Base-by-base conservation (phyloP, 2,329 filamentous ascomycete genomes). In the Parascedosporium putredinis region DNA sequence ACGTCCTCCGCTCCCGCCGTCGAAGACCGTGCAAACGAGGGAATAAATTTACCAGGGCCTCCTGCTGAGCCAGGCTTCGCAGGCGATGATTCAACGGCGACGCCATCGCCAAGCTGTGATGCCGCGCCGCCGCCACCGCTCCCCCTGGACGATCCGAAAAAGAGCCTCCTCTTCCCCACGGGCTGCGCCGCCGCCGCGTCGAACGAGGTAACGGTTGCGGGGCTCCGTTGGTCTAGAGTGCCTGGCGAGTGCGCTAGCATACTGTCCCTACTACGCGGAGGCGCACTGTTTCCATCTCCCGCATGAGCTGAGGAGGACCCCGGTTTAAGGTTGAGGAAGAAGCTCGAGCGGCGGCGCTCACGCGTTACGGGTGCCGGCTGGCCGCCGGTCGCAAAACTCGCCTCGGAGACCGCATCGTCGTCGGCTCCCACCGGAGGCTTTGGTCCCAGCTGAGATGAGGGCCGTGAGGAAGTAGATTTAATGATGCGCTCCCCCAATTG, bases 391-490 rank as follows among this genome's bases (percentile, higher is more conserved):
- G 62, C 54, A 18, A 66, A 56, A 47, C 67, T 74, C 3, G 64
- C 61, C 34, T 71, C 68, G 2, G 71, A 70, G 3, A 67, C 59
- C 7, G 65, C 67, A 49, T 75, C 70, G 14, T 20, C 42, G 14
- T n/a, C 23, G 20, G 22, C 40, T 43, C 23, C 40, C 3, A 12
- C 42, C n/a, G 23, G 42, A 23, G 23, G 20, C n/a, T 25, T 45
- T 22, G 46, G 22, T 10, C 14, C 33, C 22, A 24, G 33, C 16
- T 48, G 22, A 6, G 20, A 38, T 14, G 14, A 20, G 22, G 7
- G 18, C 2, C 14, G 33, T 22, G 33, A 23, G n/a, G n/a, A n/a
- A 22, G 22, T 48, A 23, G 33, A 16, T 14, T 38, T 40, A 3
- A 20, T 16, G 24, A 50, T 18, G 18, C 47, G 47, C 14, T 45